Conservation (phyloP, 768 basidiomycete species). For the Chalciporus pseudorubinellus region DNA sequence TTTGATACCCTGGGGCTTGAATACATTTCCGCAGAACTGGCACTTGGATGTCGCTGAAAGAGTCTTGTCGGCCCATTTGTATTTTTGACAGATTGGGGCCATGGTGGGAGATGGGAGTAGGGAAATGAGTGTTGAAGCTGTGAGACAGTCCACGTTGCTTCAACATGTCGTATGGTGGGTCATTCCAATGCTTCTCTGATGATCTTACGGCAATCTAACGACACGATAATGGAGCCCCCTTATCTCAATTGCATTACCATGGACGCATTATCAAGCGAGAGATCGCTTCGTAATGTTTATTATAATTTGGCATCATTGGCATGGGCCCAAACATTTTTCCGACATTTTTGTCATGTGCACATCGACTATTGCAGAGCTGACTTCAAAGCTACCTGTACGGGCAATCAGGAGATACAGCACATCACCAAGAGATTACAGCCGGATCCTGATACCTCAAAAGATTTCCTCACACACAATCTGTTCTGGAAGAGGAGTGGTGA, state of each 20-base stretch:
- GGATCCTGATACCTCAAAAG: conserved; percentile 47
- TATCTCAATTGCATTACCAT: neutral
- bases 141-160: neutral
- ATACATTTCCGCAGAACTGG: neutral
- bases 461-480: conserved; percentile 51
- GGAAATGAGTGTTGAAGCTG: neutral
- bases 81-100: neutral
- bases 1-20: neutral
- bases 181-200: neutral
- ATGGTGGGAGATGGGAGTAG: neutral
- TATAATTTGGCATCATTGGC: conserved; percentile 66
- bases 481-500: conserved; percentile 58
- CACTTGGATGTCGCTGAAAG: neutral
- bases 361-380: conserved; percentile 53
- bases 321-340: neutral
- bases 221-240: neutral
- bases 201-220: neutral
- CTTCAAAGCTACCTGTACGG: conserved; percentile 34
- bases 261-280: neutral
- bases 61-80: neutral
- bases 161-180: neutral
- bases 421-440: conserved; percentile 43
- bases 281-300: neutral
- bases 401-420: conserved; percentile 46
- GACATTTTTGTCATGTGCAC: conserved; percentile 47